Percentiles rank a stretch among this genome's conserved stretches.
Evolutionary conservation across 345 rosid species (phyloP).

Genomic region (Sonneratia caseolaris): DNA sequence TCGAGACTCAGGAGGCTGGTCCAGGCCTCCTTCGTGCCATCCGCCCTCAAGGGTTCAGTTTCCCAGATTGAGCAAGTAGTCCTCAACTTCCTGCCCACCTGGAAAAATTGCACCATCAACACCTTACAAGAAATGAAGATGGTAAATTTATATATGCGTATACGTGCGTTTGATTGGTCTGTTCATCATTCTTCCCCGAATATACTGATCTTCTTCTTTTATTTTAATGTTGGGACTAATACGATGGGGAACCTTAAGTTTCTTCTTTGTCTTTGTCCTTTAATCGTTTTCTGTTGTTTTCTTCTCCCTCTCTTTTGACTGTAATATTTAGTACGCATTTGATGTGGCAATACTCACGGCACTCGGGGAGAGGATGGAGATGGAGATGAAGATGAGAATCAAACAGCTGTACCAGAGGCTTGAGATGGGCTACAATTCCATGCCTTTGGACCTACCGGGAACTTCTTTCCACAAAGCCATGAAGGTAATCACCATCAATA

Average conservation of each 20-base stretch:
- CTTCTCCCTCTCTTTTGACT: constrained; percentile 3
- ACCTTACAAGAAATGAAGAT: constrained; percentile 81
- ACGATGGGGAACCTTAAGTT: not conserved
- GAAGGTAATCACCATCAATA: constrained; percentile 34
- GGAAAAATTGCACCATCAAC: constrained; percentile 50
- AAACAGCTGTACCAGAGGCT: constrained; percentile 57
- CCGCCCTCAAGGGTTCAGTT: constrained; percentile 56
- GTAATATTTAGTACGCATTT: constrained; percentile 59
- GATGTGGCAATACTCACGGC: constrained; percentile 87
- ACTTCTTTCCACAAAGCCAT: constrained; percentile 73
- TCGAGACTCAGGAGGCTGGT: constrained; percentile 60
- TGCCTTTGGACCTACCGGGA: constrained; percentile 82
- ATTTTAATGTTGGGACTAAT: no score
- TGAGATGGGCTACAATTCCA: constrained; percentile 86
- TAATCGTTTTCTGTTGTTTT: not conserved
- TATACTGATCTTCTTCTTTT: no score
- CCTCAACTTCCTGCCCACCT: constrained; percentile 39
- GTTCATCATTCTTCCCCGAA: no score
- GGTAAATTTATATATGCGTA: constrained; percentile 25
- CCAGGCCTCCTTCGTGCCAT: constrained; percentile 60
- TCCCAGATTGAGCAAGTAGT: constrained; percentile 63
- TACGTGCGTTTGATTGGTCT: not conserved
- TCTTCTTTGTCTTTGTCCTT: not conserved
- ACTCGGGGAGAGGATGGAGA: constrained; percentile 51
- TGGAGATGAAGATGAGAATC: constrained; percentile 44